Evolutionary conservation across 148 eudicot species (phyloP), one percentile per base, ranked within the genome.

Genomic region (Chenopodium formosanum): DNA sequence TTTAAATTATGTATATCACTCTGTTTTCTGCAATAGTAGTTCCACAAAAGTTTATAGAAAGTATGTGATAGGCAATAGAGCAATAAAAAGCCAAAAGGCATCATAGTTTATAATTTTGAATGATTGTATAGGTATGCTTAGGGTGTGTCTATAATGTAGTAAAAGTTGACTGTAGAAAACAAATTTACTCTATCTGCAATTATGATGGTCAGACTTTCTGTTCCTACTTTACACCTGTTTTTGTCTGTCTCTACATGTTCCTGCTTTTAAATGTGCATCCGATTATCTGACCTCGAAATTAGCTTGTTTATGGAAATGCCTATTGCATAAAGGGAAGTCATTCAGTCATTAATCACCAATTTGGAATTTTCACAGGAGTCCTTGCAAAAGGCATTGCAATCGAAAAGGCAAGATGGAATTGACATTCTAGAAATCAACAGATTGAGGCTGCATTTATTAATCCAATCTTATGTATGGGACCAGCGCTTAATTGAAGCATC

Each of bases 391-490:
- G 85, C 90, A 37, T 71, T 84, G 87, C 88, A 79, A 46, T 78
- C 84, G 76, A 90, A 86, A 69, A 86, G 83, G 56, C 84, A 86
- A 84, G 90, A 78, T 40, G 83, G 76, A 44, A 81, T 89, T 82
- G 99, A 96, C 87, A 92, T 96, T 79, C 87, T 96, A 66, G 99
- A 94, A 85, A 87, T 96, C 87, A 96, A 94, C 86, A 88, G 88
- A 78, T 73, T 92, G 69, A 85, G 94, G 83, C 89, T 95, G 34
- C 95, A 83, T 31, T 85, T 96, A 84, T 82, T 96, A 37, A 89
- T 94, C 80, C 95, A 91, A 65, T 90, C 97, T 72, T 94, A 94
- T 82, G 79, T 90, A 74, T 94, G 99, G 99, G 98, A 96, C 82
- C 97, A 89, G 52, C 93, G 92, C 44, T 89, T 96, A 78, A 85